A percentile compares a stretch with the other conserved stretches of the same genome.
These are phyloP conservation scores for Firmiana major DNA, from an alignment of 345 rosid genomes.

Conservation along the genomic window DNA sequence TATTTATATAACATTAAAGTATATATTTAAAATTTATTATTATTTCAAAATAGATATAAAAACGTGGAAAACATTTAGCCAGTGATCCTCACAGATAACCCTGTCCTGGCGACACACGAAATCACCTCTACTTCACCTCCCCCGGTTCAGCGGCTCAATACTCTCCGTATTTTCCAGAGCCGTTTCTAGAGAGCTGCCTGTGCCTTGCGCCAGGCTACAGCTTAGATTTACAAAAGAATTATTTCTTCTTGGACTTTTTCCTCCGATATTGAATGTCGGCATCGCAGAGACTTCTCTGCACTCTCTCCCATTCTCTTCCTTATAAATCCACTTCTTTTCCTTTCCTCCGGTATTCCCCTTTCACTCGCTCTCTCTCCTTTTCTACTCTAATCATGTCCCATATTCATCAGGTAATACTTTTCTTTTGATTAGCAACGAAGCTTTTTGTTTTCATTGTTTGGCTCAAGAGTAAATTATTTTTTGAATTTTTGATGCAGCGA, in stretches of 20 bases:
- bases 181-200: neutral
- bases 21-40: too few relatives aligned
- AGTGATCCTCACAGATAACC: neutral
- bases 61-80: neutral
- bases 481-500: conserved; percentile 29
- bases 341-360: conserved; percentile 28
- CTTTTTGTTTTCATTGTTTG: neutral
- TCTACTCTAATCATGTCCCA: conserved; percentile 32
- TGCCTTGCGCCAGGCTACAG: neutral
- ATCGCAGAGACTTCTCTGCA: conserved; percentile 32
- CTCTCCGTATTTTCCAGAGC: neutral
- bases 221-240: neutral
- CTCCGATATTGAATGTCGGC: conserved; percentile 33
- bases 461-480: neutral
- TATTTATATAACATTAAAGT: too few relatives aligned
- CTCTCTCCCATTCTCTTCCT: conserved; percentile 15
- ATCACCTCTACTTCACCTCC: neutral
- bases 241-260: neutral
- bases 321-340: conserved; percentile 4
- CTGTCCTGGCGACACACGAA: neutral
- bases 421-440: neutral
- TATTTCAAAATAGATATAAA: too few relatives aligned
- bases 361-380: conserved; percentile 14
- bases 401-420: conserved; percentile 28
- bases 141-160: neutral